Base-by-base conservation (phyloP, 177 flowering plant genomes). In the Vitis hybrid region DNA sequence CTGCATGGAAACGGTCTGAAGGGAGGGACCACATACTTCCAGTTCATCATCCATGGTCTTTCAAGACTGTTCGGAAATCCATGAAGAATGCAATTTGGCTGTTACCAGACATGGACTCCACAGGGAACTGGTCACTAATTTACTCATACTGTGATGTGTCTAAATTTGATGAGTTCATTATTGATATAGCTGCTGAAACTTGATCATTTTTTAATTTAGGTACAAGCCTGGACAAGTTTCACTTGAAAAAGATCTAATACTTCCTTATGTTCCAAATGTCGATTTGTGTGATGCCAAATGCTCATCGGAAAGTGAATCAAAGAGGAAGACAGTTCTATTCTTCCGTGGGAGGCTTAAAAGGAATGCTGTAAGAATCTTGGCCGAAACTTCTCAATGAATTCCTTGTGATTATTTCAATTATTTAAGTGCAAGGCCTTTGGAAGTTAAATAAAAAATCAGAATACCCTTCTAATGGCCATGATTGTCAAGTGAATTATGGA, bases 21-120 rank as follows among this genome's bases (percentile, higher is more conserved):
- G 99, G 99, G 76, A 89, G 99, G 79, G 97, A 95, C 81, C 99
- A 95, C 78, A 91, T 95, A 73, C 87, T 95, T 77, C 99, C 97
- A 54, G 89, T 95, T 81, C 99, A 95, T 76, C 99, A 95, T 83
- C 98, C 99, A 5, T 93, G 99, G 99, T 35, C 46, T 35, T 35
- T 35, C 46, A 5, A 8, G 8, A 35, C 46, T 8, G 46, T 35
- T 35, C 46, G 46, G 46, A 35, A 35, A 8, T 35, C 46, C 9
- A 35, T 35, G 46, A 35, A 35, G 46, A 35, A 35, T 35, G 46
- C 46, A 35, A 35, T 35, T 35, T 35, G 46, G 46, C 9, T 35
- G 73, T 83, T 94, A 56, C 97, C 99, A 30, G 99, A 94, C 77
- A 94, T 94, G 99, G 99, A 94, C 76, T 94, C 99, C 48, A 93